These are phyloP conservation scores for Mycena citricolor DNA, from an alignment of 1,284 basidiomycete species.

Conservation along the genomic window DNA sequence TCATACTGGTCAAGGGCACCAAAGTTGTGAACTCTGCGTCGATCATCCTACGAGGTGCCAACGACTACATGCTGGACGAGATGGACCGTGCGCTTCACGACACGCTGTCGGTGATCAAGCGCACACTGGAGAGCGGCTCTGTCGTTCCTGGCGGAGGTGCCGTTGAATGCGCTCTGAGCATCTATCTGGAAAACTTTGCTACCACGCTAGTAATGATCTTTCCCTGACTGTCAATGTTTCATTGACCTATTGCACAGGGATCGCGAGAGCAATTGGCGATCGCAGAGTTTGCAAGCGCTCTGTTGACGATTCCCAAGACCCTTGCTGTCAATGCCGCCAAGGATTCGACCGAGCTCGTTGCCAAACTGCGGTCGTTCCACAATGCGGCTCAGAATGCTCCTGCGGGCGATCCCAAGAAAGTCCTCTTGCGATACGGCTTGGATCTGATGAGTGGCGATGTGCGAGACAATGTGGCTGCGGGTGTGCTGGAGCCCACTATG, in stretches of 20 bases:
- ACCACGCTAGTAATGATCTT: conserved; percentile 74
- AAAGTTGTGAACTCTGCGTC: conserved; percentile 95
- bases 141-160: conserved; percentile 98
- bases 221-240: conserved; percentile 10
- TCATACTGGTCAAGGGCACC: conserved; percentile 96
- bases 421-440: conserved; percentile 91
- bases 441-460: conserved; percentile 95
- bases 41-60: conserved; percentile 94
- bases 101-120: conserved; percentile 92
- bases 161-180: conserved; percentile 94
- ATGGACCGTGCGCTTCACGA: conserved; percentile 99
- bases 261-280: conserved; percentile 98
- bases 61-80: conserved; percentile 99
- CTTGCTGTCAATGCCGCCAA: conserved; percentile 98
- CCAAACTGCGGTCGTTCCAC: conserved; percentile 96
- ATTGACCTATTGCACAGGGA: conserved; percentile 60
- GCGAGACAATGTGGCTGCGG: conserved; percentile 91
- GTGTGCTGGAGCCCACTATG: conserved; percentile 95
- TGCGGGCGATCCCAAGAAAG: conserved; percentile 91
- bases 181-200: conserved; percentile 99
- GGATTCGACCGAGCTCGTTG: conserved; percentile 96
- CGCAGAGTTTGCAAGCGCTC: conserved; percentile 93
- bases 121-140: conserved; percentile 93
- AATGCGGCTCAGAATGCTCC: conserved; percentile 94
- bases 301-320: conserved; percentile 95